Evolutionary conservation across 768 basidiomycete genomes (phyloP), one percentile per base, ranked within the genome.

Genomic region (Dentipellis sp.): DNA sequence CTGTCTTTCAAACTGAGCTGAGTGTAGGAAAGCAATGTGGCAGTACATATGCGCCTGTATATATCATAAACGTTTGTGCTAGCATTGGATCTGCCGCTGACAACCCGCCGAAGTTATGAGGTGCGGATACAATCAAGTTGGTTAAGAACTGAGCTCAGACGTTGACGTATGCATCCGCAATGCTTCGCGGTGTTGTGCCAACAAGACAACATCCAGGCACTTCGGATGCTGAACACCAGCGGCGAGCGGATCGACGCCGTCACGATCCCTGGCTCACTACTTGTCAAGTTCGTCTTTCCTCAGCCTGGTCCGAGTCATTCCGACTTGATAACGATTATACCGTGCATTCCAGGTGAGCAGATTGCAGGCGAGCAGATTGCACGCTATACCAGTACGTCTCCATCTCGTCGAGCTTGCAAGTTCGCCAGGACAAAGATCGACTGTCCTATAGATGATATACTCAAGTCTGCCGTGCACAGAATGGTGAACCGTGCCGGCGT

Each of bases 181-280:
- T 91, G 89, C 70, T 94, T 95, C 70, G 94, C 93, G 2, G 86
- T 95, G 52, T 77, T 95, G 38, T 88, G 86, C 81, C 81, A 88
- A 16, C 74, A 78, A 62, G 82, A 83, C 52, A 69, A 68, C n/a
- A 71, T 78, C 4, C 71, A 68, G n/a, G 76, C 78, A 0, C 67
- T 84, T 42, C 79, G 82, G 56, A 79, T 80, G 4, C 68, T 80
- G 61, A 81, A 81, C 64, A 65, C 70, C 5, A 59, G 66, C 14
- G 75, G 77, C 1, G 66, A 80, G 56, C 83, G 82, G 82, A 72
- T 84, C 53, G 66, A 78, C 38, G 83, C 82, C 3, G 66, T 71
- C 10, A 77, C 76, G 3, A 75, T 79, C 17, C 74, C 74, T 0
- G 79, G 78, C 1, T 82, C 81, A 1, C 74, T 87, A 21, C 79